Base-by-base conservation (phyloP, 2,329 filamentous ascomycete species). In the Chrysoporthe puriensis region DNA sequence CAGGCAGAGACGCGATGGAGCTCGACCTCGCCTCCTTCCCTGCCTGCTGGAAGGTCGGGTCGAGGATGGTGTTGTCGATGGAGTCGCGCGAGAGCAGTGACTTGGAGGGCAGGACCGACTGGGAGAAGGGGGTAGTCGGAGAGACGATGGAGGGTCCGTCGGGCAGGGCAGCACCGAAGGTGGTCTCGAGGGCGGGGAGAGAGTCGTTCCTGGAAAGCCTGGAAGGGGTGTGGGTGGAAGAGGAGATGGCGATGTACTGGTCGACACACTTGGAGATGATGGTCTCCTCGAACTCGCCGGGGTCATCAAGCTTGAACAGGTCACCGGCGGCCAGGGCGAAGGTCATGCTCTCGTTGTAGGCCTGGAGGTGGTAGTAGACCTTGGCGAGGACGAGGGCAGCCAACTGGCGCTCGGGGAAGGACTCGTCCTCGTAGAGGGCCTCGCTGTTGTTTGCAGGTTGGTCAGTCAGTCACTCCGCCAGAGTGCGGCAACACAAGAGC, bases 261-360 rank as follows among this genome's bases (percentile, higher is more conserved):
- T 99, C 96, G 76, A 99, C 89, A 77, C 96, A 99, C 86, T 96
- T 97, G 69, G 95, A 95, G 79, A 98, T 94, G 82, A 99, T 98
- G 67, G 96, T 99, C 83, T 99, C 94, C 80, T 99, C 96, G 76
- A 97, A 99, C 83, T 99, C 96, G 80, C 93, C 92, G 63, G 92
- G 91, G 65, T 90, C 87, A 76, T 97, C 92, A 72, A 98, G 88
- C 82, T 96, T 93, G 85, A 99, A 97, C 62, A 97, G 89, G 77
- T 97, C 93, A 69, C 96, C 96, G 34, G 96, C 94, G 68, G 94
- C 94, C 58, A 99, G 88, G 71, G 96, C 96, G 80, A 99, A 98
- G 63, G 93, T 92, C 95, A 99, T 98, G 81, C 95, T 97, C 83
- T 99, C 96, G 78, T 97, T 96, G 84, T 99, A 99, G 79, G 96